These are phyloP conservation scores for Pseudonectria buxi DNA, from an alignment of 2,329 filamentous ascomycete genomes.

Conservation along the genomic window DNA sequence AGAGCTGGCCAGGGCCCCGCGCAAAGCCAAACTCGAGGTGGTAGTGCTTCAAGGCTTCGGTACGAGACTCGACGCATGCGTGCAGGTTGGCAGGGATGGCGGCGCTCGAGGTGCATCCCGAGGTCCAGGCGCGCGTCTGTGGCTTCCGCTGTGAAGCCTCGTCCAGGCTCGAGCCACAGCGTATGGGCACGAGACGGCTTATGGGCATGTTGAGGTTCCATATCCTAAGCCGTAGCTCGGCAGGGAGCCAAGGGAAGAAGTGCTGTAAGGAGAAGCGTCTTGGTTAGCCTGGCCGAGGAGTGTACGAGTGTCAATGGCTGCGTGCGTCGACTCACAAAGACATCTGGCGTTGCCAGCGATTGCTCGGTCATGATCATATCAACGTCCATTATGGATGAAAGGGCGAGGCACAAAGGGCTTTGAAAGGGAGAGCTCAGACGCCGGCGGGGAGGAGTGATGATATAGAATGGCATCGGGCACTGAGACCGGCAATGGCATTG, in stretches of 20 bases:
- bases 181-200: constrained; percentile 37
- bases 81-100: constrained; percentile 39
- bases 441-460: no score
- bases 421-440: no score
- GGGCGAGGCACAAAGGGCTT: no score
- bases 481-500: no score
- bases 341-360: no score
- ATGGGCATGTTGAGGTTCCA: constrained; percentile 39
- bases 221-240: constrained; percentile 41
- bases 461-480: no score
- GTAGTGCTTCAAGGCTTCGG: constrained; percentile 37
- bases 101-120: constrained; percentile 36
- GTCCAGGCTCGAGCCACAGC: constrained; percentile 29
- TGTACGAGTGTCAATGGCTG: not conserved
- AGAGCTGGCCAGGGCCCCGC: constrained; percentile 33
- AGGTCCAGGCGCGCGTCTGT: constrained; percentile 10
- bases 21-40: constrained; percentile 35
- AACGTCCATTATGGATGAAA: no score
- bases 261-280: constrained; percentile 23
- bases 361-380: no score
- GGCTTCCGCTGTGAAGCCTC: constrained; percentile 11
- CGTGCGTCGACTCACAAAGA: not conserved
- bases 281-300: not conserved
- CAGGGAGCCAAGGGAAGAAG: constrained; percentile 36
- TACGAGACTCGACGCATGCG: constrained; percentile 39